phyloP scores from a whole-genome alignment of 352 stramenopile species.

The Globisporangium mamillatum region DNA sequence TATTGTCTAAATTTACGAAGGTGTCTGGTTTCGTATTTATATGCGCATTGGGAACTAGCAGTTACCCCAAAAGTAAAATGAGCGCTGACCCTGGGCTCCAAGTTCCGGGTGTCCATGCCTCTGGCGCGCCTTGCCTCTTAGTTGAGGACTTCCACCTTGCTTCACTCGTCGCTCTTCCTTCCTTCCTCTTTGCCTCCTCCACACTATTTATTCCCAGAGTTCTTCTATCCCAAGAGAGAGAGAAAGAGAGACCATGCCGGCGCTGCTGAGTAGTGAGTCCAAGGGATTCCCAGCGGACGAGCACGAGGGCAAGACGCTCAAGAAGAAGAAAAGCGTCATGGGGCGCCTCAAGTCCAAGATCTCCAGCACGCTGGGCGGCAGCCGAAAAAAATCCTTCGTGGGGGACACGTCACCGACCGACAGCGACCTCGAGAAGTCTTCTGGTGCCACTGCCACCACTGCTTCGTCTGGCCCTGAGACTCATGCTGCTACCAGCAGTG shows the following conservation, averaged over 20 bases:
- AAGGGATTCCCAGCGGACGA: constrained; percentile 16
- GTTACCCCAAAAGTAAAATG: neutral
- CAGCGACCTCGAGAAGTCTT: constrained; percentile 24
- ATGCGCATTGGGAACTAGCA: neutral
- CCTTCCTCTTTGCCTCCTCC: neutral
- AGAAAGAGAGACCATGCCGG: constrained; percentile 15
- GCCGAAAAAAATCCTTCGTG: constrained; percentile 34
- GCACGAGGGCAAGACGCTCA: constrained; percentile 22
- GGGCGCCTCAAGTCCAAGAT: constrained; percentile 71
- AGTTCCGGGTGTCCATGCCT: neutral
- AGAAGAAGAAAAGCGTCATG: constrained; percentile 66
- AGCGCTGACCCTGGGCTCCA: neutral
- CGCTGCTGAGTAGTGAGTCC: constrained; percentile 27
- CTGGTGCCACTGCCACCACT: too few relatives aligned
- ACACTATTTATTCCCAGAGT: constrained; percentile 4
- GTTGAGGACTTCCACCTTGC: constrained; percentile 16
- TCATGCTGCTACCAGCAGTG: neutral
- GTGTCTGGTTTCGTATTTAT: neutral
- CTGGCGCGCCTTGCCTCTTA: neutral
- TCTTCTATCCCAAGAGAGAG: constrained; percentile 6
- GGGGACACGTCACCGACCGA: constrained; percentile 27
- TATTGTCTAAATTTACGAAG: neutral
- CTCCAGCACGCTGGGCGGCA: constrained; percentile 40
- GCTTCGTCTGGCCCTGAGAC: neutral
- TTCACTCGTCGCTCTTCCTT: neutral